Evolutionary conservation across 495 filamentous ascomycete species (phyloP), one percentile per base, ranked within the genome.

Genomic region (Penicillium canariense): DNA sequence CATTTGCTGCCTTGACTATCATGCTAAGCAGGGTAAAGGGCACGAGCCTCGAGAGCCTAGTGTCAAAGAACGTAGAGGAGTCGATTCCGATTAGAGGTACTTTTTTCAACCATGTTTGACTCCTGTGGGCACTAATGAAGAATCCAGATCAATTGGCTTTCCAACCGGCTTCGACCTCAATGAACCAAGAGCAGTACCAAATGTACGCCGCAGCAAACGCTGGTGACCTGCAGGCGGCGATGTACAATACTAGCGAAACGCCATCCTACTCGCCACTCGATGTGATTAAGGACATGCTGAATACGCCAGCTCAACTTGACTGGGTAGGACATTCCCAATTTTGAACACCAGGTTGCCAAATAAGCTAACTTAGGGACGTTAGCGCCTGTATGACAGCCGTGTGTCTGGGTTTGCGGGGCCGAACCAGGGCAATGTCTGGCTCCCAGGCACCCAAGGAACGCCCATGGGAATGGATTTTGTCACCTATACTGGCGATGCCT

Each of bases 11-110:
- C 2, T 70, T 96, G 30, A 78, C 79, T 20, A 81, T 92, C 43
- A 93, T 94, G 84, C 74, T 96, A 40, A 77, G 81, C 20, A 87
- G 90, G 63, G 76, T 93, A 12, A 84, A 82, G 34, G 54, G 49
- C 3, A 42, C 11, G 18, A 34, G 25, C 10, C 17, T 49, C 11
- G 56, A 57, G 9, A 56, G 55, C 40, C 63, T 59, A 58, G 52
- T 49, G 52, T 54, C 48, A 50, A 59, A 57, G 76, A 75, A 54
- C n/a, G 34, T 52, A 5, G 40, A 48, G 30, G 18, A 23, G 26
- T 20, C 5, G 11, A 38, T 25, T 4, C 18, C 47, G 15, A 44
- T 47, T 20, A 30, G 42, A 44, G 35, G 65, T 67, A 54, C 15
- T 43, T 76, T 68, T 62, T 59, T 61, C 47, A 69, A 60, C 49